Conservation (phyloP, 441 rosid genomes). For the Populus tomentosa region DNA sequence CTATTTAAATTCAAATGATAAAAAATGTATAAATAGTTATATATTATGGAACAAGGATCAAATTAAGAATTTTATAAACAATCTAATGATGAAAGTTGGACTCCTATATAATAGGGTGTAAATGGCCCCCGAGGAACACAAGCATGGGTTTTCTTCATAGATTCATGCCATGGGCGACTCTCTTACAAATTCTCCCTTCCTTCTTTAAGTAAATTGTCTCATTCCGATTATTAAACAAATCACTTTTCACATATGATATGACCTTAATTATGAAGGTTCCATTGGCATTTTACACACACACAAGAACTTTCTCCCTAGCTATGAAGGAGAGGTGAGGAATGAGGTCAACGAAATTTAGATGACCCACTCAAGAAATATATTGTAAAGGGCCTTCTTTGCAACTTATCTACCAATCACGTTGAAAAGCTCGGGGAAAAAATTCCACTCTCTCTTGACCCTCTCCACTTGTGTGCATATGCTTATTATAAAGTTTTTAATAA, state of each 20-base stretch:
- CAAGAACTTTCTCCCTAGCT: no score
- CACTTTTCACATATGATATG: conserved; percentile 21
- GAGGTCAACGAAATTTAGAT: conserved; percentile 32
- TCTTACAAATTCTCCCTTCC: not conserved
- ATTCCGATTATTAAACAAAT: conserved; percentile 14
- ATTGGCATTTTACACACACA: conserved; percentile 7
- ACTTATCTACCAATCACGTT: conserved; percentile 24
- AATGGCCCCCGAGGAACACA: not conserved
- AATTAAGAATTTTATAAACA: no score
- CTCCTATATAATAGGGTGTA: no score
- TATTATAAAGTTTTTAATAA: not conserved
- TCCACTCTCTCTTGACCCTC: conserved; percentile 10
- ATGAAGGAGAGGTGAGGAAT: conserved; percentile 21
- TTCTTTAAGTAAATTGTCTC: conserved; percentile 14
- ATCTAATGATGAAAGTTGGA: no score
- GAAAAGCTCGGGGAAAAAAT: conserved; percentile 11
- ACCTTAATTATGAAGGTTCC: conserved; percentile 19
- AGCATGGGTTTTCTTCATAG: not conserved
- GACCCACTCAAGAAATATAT: conserved; percentile 26
- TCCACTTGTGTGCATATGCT: conserved; percentile 23
- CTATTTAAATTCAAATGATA: not conserved
- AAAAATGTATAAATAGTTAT: no score
- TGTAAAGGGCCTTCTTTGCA: conserved; percentile 22
- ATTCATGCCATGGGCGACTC: conserved; percentile 13
- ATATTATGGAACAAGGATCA: no score